Evolutionary conservation across 192 early-diverging fungal species (phyloP).

Genomic region (Podila epigama): DNA sequence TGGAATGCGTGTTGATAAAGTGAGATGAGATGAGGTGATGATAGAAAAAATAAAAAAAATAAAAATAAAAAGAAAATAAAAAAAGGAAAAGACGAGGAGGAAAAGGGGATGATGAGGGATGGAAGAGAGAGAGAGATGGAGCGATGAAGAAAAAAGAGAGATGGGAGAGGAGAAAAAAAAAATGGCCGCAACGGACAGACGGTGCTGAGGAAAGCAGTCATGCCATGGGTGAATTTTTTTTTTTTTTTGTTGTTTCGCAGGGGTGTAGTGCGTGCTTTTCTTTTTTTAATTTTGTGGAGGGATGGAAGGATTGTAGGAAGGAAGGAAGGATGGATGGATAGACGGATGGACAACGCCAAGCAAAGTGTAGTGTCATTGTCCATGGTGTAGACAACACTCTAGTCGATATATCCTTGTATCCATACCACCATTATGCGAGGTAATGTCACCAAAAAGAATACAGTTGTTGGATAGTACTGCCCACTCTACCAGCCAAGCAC

Average conservation of each 20-base stretch:
- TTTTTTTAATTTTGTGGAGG: not conserved
- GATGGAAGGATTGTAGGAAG: not conserved
- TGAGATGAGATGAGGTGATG: too few species aligned
- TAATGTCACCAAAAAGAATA: too few species aligned
- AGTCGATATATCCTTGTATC: too few species aligned
- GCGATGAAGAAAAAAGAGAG: not conserved
- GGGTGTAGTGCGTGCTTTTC: not conserved
- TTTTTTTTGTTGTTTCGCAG: too few species aligned
- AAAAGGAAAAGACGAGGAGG: not conserved
- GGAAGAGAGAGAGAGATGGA: not conserved
- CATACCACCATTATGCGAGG: too few species aligned
- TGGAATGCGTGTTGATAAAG: too few species aligned
- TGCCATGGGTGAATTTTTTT: too few species aligned
- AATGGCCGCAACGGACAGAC: not conserved
- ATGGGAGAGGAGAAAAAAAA: not conserved
- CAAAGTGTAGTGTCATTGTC: too few species aligned
- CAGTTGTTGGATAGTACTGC: too few species aligned
- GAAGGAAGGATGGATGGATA: not conserved
- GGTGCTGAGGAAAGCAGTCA: not conserved
- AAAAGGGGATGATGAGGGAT: not conserved
- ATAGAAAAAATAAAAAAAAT: not conserved
- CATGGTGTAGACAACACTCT: too few species aligned
- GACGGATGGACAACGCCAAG: not conserved
- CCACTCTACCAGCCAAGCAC: too few species aligned
- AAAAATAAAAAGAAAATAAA: not conserved